Conservation (phyloP, 495 filamentous ascomycete species). For the Pyrenula aspistea region DNA sequence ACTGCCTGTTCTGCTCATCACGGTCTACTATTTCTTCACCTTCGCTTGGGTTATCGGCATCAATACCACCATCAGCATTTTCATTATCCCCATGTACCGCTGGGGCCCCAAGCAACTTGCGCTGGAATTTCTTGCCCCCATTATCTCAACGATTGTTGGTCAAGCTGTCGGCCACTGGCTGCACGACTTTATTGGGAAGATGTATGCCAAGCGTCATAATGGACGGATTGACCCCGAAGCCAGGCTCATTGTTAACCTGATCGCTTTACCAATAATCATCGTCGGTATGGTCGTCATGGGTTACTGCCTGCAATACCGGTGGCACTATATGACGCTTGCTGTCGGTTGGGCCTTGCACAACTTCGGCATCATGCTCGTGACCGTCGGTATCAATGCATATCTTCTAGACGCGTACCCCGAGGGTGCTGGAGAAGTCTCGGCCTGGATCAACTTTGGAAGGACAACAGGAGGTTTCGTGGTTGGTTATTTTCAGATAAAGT, state of each 20-base stretch:
- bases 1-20: conserved; percentile 33
- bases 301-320: conserved; percentile 36
- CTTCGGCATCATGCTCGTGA: conserved; percentile 55
- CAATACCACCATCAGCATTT: conserved; percentile 48
- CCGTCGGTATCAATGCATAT: conserved; percentile 48
- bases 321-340: conserved; percentile 43
- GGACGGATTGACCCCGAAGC: conserved; percentile 48
- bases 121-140: conserved; percentile 39
- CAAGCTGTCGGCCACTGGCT: conserved; percentile 47
- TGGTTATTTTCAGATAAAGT: conserved; percentile 36
- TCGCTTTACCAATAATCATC: conserved; percentile 37
- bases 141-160: conserved; percentile 40
- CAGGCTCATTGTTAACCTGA: conserved; percentile 37
- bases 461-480: conserved; percentile 37
- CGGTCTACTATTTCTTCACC: conserved; percentile 43
- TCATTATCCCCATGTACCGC: conserved; percentile 38
- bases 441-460: conserved; percentile 36
- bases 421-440: conserved; percentile 41
- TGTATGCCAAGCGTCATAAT: conserved; percentile 33
- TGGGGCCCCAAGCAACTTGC: conserved; percentile 39
- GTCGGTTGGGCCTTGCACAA: conserved; percentile 43
- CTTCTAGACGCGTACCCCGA: conserved; percentile 47
- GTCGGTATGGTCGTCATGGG: conserved; percentile 42
- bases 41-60: conserved; percentile 53
- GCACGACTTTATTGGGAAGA: conserved; percentile 37